Base-by-base conservation (phyloP, 768 basidiomycete genomes). In the Pleurotus cornucopiae region DNA sequence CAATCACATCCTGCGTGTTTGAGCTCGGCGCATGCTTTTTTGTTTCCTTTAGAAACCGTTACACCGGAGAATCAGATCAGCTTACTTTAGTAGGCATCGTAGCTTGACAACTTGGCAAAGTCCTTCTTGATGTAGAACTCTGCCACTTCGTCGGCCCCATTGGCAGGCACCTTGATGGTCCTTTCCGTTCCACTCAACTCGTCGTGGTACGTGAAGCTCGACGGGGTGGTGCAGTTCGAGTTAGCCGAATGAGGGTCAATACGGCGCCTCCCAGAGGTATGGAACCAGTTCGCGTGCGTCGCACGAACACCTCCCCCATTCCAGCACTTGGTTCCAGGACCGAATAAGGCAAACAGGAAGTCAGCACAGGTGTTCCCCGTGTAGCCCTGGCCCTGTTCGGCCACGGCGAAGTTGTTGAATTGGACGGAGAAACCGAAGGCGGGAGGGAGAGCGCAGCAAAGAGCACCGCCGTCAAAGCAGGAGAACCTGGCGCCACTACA, bases 381-480 rank as follows among this genome's bases (percentile, higher is more conserved):
- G 46, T 60, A 62, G 5, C 61, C 61, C 34, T 60, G 49, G 13
- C 61, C 61, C 46, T 60, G 61, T 14, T 37, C 43, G 1, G 59
- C 61, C 14, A 46, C 37, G n/a, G 57, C 54, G 21, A 62, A 55
- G 52, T 48, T 46, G 45, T 56, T 45, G 57, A 62, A 62, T 47
- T 54, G 54, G 7, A 41, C 57, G 21, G 59, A 60, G 55, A 53
- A 60, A 4, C 57, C 61, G 51, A 56, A 62, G 11, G 57, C 56
- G 13, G 61, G 61, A n/a, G 60, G 46, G 18, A 57, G 55, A 46
- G n/a, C 41, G 20, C 61, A 58, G 55, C 61, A 62, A 40, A 60
- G 54, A n/a, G 14, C 43, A 13, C 61, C 61, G 18, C 54, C 49
- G 49, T 60, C 55, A 13, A 7, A 45, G 46, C 61, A 62, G 34